phyloP scores from a whole-genome alignment of 495 filamentous ascomycete genomes.

The Echria macrotheca region DNA sequence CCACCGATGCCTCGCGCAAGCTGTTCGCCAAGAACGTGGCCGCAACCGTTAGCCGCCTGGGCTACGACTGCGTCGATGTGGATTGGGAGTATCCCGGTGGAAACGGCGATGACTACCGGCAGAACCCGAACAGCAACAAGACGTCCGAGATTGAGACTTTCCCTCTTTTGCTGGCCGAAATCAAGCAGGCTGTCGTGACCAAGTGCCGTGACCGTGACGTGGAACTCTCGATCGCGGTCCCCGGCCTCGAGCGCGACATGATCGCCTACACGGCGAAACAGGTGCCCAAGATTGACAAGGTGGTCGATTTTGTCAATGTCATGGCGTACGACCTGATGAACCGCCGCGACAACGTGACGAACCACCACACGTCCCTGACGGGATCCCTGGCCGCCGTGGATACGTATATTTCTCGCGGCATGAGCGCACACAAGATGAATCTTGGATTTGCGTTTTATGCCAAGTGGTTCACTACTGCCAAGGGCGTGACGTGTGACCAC shows the following conservation, averaged over 20 bases:
- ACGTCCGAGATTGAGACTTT: conserved; percentile 53
- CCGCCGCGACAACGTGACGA: conserved; percentile 55
- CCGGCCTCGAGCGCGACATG: conserved; percentile 54
- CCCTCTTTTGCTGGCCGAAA: conserved; percentile 50
- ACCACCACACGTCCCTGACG: conserved; percentile 50
- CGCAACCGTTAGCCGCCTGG: conserved; percentile 43
- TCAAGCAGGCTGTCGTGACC: conserved; percentile 50
- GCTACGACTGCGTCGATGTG: conserved; percentile 54
- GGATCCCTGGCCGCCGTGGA: conserved; percentile 46
- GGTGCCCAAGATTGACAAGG: conserved; percentile 52
- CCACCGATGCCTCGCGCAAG: conserved; percentile 43
- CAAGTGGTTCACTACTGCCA: conserved; percentile 57
- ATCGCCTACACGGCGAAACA: conserved; percentile 55
- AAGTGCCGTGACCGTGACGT: no score
- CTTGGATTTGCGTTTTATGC: conserved; percentile 63
- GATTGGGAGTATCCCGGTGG: conserved; percentile 71
- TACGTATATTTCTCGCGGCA: conserved; percentile 50
- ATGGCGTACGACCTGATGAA: conserved; percentile 68
- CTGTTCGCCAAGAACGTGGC: conserved; percentile 55
- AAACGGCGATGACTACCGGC: conserved; percentile 55
- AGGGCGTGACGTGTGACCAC: conserved; percentile 27
- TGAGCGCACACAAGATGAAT: conserved; percentile 51
- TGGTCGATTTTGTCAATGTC: conserved; percentile 60
- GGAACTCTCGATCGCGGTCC: conserved; percentile 58
- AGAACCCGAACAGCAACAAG: conserved; percentile 52